phyloP scores from a whole-genome alignment of 768 basidiomycete genomes.

The Rhodotorula diobovata region DNA sequence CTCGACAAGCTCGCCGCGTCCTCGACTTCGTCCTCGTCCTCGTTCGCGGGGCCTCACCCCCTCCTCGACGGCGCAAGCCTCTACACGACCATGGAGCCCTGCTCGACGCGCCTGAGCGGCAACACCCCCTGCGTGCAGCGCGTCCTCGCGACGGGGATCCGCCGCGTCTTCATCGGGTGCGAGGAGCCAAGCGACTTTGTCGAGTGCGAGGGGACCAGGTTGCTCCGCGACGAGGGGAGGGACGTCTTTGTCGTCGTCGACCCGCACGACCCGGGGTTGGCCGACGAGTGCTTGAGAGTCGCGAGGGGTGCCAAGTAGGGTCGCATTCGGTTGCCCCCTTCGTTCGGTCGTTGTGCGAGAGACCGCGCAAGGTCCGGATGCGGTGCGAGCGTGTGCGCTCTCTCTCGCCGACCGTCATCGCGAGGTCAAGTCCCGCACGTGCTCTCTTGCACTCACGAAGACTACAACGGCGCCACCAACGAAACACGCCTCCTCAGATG shows the following conservation, averaged over 20 bases:
- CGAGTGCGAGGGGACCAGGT: constrained; percentile 76
- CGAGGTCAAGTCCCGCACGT: no score
- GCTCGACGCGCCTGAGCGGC: constrained; percentile 82
- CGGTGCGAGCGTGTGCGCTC: no score
- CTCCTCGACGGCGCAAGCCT: constrained; percentile 64
- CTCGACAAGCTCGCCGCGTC: constrained; percentile 59
- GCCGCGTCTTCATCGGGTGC: constrained; percentile 78
- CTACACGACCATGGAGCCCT: constrained; percentile 96
- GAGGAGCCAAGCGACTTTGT: constrained; percentile 93
- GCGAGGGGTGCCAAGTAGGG: constrained; percentile 54
- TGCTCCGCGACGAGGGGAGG: constrained; percentile 65
- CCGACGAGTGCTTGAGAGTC: constrained; percentile 70
- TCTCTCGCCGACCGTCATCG: no score
- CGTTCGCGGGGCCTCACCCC: background rate
- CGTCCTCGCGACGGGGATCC: constrained; percentile 64
- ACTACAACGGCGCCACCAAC: no score
- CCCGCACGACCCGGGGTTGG: constrained; percentile 54
- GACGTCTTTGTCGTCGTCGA: constrained; percentile 66
- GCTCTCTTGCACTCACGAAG: no score
- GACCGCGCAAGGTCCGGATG: no score
- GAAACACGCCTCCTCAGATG: no score
- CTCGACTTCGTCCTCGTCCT: no score
- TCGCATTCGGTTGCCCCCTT: background rate
- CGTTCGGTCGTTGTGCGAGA: no score
- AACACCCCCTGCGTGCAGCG: constrained; percentile 79